These are phyloP conservation scores for Musa schizocarpa DNA, from an alignment of 176 grass and related monocot genomes.

Conservation along the genomic window DNA sequence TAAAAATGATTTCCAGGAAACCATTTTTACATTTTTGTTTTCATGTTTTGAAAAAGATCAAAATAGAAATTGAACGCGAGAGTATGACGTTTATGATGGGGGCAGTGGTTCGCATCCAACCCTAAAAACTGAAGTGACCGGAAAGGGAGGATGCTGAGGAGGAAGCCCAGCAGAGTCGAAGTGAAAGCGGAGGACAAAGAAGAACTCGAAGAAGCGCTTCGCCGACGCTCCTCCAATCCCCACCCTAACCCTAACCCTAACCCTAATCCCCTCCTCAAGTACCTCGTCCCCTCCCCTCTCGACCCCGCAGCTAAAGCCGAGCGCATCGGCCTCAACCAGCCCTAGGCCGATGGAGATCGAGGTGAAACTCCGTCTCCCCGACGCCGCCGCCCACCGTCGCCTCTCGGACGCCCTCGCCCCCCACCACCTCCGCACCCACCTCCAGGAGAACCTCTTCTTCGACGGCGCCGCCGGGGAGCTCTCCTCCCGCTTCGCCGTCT, in stretches of 20 bases:
- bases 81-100: too few relatives aligned
- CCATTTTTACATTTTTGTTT: too few relatives aligned
- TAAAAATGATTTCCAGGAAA: too few relatives aligned
- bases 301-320: conserved; percentile 47
- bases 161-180: conserved; percentile 61
- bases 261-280: conserved; percentile 1
- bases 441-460: conserved; percentile 73
- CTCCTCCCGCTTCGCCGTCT: conserved; percentile 38
- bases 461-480: conserved; percentile 46
- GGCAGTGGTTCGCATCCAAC: too few relatives aligned
- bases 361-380: conserved; percentile 60
- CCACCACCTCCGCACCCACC: conserved; percentile 41
- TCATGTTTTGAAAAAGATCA: too few relatives aligned
- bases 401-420: conserved; percentile 48
- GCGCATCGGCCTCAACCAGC: conserved; percentile 50
- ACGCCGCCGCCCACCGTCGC: conserved; percentile 50
- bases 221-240: conserved; percentile 26
- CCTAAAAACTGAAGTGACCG: too few relatives aligned
- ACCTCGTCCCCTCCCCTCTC: conserved; percentile 34
- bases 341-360: conserved; percentile 59
- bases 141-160: conserved; percentile 32
- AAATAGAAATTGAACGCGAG: too few relatives aligned
- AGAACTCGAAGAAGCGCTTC: conserved; percentile 49
- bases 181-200: conserved; percentile 52
- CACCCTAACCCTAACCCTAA: conserved; percentile 12